These are phyloP conservation scores for slime mould (Dictyostelium discoideum) DNA, from an alignment of 78 protist species.

Conservation along the genomic window dicty_2.7 NC_007088.5:4068001-4068500, in stretches of 20 bases:
- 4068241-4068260: not conserved
- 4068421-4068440: not conserved
- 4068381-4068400: not conserved
- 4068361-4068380: not conserved
- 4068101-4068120: not conserved
- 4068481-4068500: not conserved
- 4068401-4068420: not conserved
- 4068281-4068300: conserved; percentile 9
- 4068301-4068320: not conserved
- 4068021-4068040: no score
- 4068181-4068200: not conserved
- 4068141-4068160: no score
- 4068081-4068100: not conserved
- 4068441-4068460: conserved; percentile 27
- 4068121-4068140: no score
- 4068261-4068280: conserved; percentile 2
- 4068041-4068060: no score
- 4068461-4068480: not conserved
- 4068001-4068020: no score
- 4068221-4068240: not conserved
- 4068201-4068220: not conserved
- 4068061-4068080: no score
- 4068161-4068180: not conserved
- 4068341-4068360: not conserved
- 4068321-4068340: not conserved